phyloP scores from a whole-genome alignment of 202 grass and related monocot species.

The Dendrocalamus latiflorus region DNA sequence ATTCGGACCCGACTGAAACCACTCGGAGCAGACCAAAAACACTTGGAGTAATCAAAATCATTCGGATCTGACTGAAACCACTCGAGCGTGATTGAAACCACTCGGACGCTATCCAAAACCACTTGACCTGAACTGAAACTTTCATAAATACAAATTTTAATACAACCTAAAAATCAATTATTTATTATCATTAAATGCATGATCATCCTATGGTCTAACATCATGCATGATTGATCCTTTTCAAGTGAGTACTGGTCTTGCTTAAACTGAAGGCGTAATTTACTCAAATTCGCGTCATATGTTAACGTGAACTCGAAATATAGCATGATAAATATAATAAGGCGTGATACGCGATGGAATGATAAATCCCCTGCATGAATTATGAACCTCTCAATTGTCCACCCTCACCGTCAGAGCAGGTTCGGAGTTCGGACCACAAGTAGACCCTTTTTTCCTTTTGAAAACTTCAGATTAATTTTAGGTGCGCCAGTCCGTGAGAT shows the following conservation, averaged over 20 bases:
- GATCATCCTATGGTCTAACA: no score
- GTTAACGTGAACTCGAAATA: slow-evolving; percentile 17
- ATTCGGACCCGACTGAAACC: no score
- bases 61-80: no score
- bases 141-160: no score
- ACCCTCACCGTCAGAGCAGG: not conserved
- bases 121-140: rapidly evolving
- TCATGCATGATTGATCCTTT: not conserved
- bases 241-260: not conserved
- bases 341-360: not conserved
- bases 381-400: not conserved
- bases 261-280: not conserved
- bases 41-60: no score
- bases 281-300: slow-evolving; percentile 15
- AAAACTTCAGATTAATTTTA: not conserved
- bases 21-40: no score
- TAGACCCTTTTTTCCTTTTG: not conserved
- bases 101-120: no score
- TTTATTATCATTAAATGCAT: no score
- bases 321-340: not conserved
- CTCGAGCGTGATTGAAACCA: no score
- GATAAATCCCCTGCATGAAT: not conserved
- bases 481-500: not conserved
- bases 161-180: no score
- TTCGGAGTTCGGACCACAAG: not conserved